phyloP scores from a whole-genome alignment of 1,139 yeast genomes.

The Candida albicans region DNA sequence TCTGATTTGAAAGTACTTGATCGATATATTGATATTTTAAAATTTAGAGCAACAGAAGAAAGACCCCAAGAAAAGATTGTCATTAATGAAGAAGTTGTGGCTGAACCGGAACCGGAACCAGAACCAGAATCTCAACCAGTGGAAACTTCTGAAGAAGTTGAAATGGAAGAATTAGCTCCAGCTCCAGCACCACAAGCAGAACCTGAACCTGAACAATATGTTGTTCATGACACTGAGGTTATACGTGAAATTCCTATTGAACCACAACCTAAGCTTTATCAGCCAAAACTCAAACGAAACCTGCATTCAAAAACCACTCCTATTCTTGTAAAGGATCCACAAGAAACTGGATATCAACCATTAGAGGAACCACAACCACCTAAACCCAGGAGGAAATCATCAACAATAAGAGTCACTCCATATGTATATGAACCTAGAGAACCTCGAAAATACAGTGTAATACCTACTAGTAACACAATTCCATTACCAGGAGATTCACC shows the following conservation, averaged over 20 bases:
- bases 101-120: neutral
- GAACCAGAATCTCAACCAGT: neutral
- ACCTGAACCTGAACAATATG: slow-evolving; percentile 4
- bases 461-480: neutral
- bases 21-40: neutral
- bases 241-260: neutral
- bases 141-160: neutral
- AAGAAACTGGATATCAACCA: slow-evolving; percentile 1
- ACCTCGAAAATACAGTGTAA: neutral
- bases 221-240: neutral
- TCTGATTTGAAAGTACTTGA: slow-evolving; percentile 3
- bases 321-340: neutral
- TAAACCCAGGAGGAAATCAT: slow-evolving; percentile 9
- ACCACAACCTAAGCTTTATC: neutral
- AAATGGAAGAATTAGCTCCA: neutral
- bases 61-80: slow-evolving; percentile 7
- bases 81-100: slow-evolving; percentile 5
- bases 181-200: slow-evolving; percentile 1
- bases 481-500: neutral
- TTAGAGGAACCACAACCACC: slow-evolving; percentile 7
- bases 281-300: slow-evolving; percentile 2
- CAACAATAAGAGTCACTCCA: slow-evolving; percentile 16
- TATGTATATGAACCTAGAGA: slow-evolving; percentile 11
- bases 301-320: neutral
- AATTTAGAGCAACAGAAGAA: slow-evolving; percentile 4